phyloP scores from a whole-genome alignment of 805 yeast genomes.

The Clavispora fructus region DNA sequence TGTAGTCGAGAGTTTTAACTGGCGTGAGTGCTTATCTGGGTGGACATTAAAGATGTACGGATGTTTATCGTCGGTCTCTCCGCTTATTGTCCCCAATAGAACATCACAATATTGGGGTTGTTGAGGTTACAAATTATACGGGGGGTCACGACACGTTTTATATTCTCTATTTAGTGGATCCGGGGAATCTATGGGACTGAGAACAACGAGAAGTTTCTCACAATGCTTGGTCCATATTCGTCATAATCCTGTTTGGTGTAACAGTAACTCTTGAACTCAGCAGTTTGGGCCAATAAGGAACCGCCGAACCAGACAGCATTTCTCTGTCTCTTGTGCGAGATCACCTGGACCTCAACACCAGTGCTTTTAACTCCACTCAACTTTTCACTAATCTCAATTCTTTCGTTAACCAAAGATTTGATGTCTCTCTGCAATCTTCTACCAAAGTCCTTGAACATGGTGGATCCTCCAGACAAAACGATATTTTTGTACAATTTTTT shows the following conservation, averaged over 20 bases:
- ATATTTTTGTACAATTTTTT: slow-evolving; percentile 93
- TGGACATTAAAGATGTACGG: slow-evolving; percentile 7
- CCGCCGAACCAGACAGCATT: slow-evolving; percentile 99
- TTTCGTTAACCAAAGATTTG: slow-evolving; percentile 77
- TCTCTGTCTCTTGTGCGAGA: slow-evolving; percentile 94
- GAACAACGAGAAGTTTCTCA: slow-evolving; percentile 92
- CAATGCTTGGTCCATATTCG: slow-evolving; percentile 96
- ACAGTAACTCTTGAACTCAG: slow-evolving; percentile 93
- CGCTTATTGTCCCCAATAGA: neutral
- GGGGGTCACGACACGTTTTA: neutral
- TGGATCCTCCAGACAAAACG: slow-evolving; percentile 95
- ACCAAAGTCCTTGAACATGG: slow-evolving; percentile 98
- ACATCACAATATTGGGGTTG: no score
- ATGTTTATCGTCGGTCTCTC: slow-evolving; percentile 1
- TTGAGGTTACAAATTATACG: no score
- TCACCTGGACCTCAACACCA: slow-evolving; percentile 96
- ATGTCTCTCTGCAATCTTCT: slow-evolving; percentile 95
- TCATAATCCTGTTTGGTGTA: slow-evolving; percentile 97
- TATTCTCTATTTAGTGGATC: neutral
- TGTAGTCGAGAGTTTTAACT: neutral
- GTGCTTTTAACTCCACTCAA: slow-evolving; percentile 72
- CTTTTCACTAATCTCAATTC: slow-evolving; percentile 78
- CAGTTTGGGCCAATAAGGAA: slow-evolving; percentile 90
- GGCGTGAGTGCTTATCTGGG: neutral
- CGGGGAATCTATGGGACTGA: slow-evolving; percentile 60